Percentiles rank a stretch among this genome's conserved stretches.
phyloP scores from a whole-genome alignment of 495 filamentous ascomycete species.

The Penicillium psychrofluorescens region DNA sequence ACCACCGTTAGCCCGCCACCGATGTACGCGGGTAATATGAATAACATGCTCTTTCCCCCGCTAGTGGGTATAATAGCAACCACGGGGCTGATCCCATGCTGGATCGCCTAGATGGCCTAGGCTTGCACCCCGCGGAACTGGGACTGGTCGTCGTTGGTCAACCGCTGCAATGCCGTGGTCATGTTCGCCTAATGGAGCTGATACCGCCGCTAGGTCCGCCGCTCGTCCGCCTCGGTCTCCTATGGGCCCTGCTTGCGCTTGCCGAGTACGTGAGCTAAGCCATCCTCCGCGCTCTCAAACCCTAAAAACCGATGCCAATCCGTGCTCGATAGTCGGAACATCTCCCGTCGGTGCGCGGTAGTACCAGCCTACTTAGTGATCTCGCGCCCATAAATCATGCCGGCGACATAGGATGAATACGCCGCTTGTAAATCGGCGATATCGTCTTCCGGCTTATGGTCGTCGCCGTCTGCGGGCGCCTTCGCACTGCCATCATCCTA shows the following conservation, averaged over 20 bases:
- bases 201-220: too few species aligned
- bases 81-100: constrained; percentile 2
- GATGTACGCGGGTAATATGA: constrained; percentile 16
- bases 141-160: constrained; percentile 3
- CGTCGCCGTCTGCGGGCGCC: background rate
- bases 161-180: constrained; percentile 4
- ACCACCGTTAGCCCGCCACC: constrained; percentile 4
- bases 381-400: constrained; percentile 9
- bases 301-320: constrained; percentile 4
- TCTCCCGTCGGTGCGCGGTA: constrained; percentile 1
- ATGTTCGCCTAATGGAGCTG: background rate
- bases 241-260: too few species aligned
- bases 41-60: constrained; percentile 14
- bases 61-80: constrained; percentile 13
- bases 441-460: background rate
- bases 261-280: too few species aligned
- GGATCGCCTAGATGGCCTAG: background rate
- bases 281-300: too few species aligned
- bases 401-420: constrained; percentile 6
- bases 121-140: constrained; percentile 2
- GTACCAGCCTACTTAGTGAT: constrained; percentile 9
- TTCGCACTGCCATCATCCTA: constrained; percentile 1
- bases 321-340: constrained; percentile 5
- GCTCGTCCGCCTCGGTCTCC: too few species aligned
- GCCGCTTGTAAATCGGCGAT: constrained; percentile 7